Evolutionary conservation across 1,284 basidiomycete genomes (phyloP), one percentile per base, ranked within the genome.

Genomic region (Malassezia cuniculi): DNA sequence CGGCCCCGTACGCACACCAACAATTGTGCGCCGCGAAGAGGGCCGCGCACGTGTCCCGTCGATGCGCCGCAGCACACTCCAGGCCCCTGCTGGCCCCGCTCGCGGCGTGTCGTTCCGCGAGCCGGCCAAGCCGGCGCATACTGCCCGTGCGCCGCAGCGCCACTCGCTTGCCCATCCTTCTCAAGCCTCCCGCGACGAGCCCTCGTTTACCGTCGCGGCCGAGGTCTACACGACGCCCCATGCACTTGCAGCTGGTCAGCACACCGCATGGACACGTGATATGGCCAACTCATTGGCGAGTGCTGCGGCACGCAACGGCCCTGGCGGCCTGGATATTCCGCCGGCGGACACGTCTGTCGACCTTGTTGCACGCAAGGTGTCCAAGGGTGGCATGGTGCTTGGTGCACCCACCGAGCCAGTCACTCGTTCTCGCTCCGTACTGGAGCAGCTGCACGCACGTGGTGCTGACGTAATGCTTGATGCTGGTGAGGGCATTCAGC

Each of bases 151-250:
- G 17, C 24, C 8, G 20, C 9, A 14, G 21, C 29, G 18, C 27
- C 11, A 17, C 21, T 20, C 8, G 20, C 20, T 1, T n/a, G n/a
- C n/a, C n/a, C n/a, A n/a, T n/a, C n/a, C n/a, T n/a, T n/a, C 31
- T 35, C 14, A 22, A 33, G 35, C 31, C 29, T 10, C 27, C 34
- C 3, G 17, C 27, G 8, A 27, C 16, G 21, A 31, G 4, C 17
- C 22, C 9, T 34, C 36, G 18, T 45, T 39, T 29, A 32, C 31
- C 4, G 25, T 45, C 17, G 42, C 42, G 12, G 18, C 42, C 6
- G 42, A 45, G 20, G 35, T 45, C 27, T 45, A 45, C 29, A 45
- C 42, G n/a, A 45, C 42, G 25, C 42, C 42, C 21, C 28, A 31
- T 16, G 27, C 20, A 19, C 12, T 39, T n/a, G n/a, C n/a, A n/a